A percentile compares a stretch with the other conserved stretches of the same genome.
These are phyloP conservation scores for Byssothecium circinans DNA, from an alignment of 2,329 filamentous ascomycete genomes.

Conservation along the genomic window DNA sequence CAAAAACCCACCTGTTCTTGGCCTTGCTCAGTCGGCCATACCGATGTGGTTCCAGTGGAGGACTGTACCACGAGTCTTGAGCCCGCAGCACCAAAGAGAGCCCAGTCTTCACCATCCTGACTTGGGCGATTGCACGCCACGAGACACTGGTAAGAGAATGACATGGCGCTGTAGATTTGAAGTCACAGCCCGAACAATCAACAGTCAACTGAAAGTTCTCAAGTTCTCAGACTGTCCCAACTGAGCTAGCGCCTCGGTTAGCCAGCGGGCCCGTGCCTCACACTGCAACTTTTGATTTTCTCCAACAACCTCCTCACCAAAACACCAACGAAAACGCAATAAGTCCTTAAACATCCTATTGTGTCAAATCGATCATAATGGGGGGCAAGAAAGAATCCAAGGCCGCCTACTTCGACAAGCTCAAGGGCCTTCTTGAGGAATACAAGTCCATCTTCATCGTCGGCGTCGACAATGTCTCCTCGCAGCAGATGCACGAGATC, in stretches of 20 bases:
- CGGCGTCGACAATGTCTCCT: conserved; percentile 92
- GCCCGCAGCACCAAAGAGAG: conserved; percentile 74
- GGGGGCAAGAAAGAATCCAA: conserved; percentile 97
- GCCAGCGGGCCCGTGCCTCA: conserved; percentile 8
- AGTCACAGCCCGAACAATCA: not conserved
- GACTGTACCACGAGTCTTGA: conserved; percentile 63
- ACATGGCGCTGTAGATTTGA: conserved; percentile 23
- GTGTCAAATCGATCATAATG: conserved; percentile 91
- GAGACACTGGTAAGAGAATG: conserved; percentile 47
- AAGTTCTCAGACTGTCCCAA: not conserved
- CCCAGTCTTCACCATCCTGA: conserved; percentile 32
- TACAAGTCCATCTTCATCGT: conserved; percentile 99
- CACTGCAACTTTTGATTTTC: conserved; percentile 26
- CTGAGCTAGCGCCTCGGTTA: conserved; percentile 10
- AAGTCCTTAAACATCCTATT: conserved; percentile 98
- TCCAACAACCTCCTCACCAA: conserved; percentile 14
- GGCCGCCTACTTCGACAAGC: conserved; percentile 99
- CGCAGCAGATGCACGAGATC: conserved; percentile 99
- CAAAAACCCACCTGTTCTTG: conserved; percentile 26
- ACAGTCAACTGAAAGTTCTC: conserved; percentile 7
- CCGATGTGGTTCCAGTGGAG: conserved; percentile 31
- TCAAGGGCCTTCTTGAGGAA: conserved; percentile 93
- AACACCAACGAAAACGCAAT: conserved; percentile 42
- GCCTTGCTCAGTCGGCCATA: conserved; percentile 30
- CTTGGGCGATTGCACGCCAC: conserved; percentile 20